Evolutionary conservation across 176 grass and related monocot genomes (phyloP).

Genomic region (Panicum miliaceum): DNA sequence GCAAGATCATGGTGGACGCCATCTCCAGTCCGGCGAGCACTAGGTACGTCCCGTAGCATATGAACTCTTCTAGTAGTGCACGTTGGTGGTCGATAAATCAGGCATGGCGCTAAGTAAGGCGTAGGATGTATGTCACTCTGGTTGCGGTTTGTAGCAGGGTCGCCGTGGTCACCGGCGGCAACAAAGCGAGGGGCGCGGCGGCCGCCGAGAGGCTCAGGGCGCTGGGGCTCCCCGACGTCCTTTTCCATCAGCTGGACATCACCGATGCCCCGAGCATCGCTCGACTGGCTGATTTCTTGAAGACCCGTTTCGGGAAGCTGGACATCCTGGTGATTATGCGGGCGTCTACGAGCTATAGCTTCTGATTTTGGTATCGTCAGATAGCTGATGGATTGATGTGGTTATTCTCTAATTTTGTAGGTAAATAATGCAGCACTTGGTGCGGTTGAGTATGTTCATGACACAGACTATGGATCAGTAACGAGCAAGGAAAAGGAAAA

Average conservation of each 20-base stretch:
- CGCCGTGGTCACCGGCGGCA: conserved; percentile 68
- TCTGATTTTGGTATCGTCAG: too few relatives aligned
- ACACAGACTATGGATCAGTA: background rate
- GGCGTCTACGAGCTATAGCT: background rate
- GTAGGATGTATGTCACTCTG: background rate
- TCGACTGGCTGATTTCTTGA: conserved; percentile 42
- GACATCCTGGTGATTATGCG: conserved; percentile 33
- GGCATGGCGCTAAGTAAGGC: background rate
- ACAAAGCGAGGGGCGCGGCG: conserved; percentile 43
- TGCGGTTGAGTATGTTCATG: background rate
- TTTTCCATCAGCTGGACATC: conserved; percentile 64
- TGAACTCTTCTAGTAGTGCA: background rate
- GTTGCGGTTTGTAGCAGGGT: conserved; percentile 36
- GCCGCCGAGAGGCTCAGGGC: conserved; percentile 45
- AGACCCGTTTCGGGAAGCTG: conserved; percentile 38
- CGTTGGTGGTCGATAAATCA: background rate
- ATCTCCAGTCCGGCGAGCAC: background rate
- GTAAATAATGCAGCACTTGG: conserved; percentile 39
- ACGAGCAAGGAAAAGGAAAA: background rate
- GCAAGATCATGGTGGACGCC: background rate
- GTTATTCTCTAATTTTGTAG: background rate
- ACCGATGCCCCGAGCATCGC: conserved; percentile 42
- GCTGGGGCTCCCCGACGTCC: background rate
- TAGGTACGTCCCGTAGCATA: background rate
- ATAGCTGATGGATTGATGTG: background rate